phyloP scores from a whole-genome alignment of 1,284 basidiomycete species.

The Boletus sp. region DNA sequence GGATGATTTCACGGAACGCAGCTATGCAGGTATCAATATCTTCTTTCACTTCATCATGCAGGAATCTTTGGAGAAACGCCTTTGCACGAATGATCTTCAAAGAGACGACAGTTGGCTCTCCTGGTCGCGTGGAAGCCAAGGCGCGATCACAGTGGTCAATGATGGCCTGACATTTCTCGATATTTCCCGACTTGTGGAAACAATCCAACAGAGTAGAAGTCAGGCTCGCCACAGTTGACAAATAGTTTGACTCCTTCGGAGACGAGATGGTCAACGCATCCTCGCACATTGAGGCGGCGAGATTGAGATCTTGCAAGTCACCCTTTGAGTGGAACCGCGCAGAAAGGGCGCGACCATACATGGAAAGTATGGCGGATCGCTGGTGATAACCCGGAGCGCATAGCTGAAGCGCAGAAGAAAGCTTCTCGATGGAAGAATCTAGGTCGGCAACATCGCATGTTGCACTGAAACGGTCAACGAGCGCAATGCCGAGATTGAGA shows the following conservation, averaged over 20 bases:
- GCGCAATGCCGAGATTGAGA: slow-evolving; percentile 8
- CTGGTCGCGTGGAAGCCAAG: slow-evolving; percentile 6
- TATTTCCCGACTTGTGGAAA: slow-evolving; percentile 6
- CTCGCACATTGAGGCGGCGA: slow-evolving; percentile 16
- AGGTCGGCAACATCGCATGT: slow-evolving; percentile 13
- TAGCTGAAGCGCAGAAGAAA: slow-evolving; percentile 16
- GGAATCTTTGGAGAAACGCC: slow-evolving; percentile 18
- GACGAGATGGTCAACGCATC: slow-evolving; percentile 13
- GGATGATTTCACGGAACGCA: slow-evolving; percentile 17
- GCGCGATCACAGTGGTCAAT: slow-evolving; percentile 22
- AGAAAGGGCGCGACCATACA: slow-evolving; percentile 17
- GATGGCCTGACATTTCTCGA: slow-evolving; percentile 19
- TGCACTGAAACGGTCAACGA: slow-evolving; percentile 14
- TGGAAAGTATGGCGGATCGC: slow-evolving; percentile 12
- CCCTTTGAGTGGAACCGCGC: slow-evolving; percentile 18
- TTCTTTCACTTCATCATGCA: slow-evolving; percentile 10
- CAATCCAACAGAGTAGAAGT: slow-evolving; percentile 7
- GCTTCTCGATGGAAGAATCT: slow-evolving; percentile 17
- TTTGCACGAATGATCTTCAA: slow-evolving; percentile 19
- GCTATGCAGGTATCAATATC: slow-evolving; percentile 19
- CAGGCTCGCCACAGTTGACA: slow-evolving; percentile 7
- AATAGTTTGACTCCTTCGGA: slow-evolving; percentile 2
- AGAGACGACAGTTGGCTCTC: not conserved
- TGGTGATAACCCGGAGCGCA: slow-evolving; percentile 11
- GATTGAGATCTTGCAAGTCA: slow-evolving; percentile 14